Evolutionary conservation across 257 asterid genomes (phyloP).

Genomic region (Penstemon eatonii): DNA sequence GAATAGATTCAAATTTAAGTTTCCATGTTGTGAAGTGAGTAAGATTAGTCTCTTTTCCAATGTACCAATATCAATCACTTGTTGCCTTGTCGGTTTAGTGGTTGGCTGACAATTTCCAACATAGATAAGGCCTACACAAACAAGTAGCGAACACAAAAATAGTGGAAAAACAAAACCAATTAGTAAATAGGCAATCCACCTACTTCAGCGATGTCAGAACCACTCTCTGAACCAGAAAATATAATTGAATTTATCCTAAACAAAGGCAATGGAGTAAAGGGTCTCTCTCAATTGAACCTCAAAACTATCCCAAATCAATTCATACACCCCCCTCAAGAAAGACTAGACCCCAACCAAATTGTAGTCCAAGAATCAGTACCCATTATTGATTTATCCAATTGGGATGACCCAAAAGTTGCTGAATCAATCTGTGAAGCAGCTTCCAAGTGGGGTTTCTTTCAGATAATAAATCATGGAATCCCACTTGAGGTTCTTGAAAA

Average conservation of each 20-base stretch:
- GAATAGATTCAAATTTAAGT: too few species aligned
- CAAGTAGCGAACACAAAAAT: too few species aligned
- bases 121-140: too few species aligned
- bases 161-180: background rate
- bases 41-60: too few species aligned
- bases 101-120: too few species aligned
- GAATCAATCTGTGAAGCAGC: conserved; percentile 47
- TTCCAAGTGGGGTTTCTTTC: conserved; percentile 48
- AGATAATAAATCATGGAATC: conserved; percentile 49
- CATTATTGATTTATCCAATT: conserved; percentile 43
- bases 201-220: conserved; percentile 27
- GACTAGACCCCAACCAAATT: conserved; percentile 32
- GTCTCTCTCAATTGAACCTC: conserved; percentile 42
- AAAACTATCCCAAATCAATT: conserved; percentile 35
- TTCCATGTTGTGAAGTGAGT: too few species aligned
- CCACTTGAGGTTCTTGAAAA: conserved; percentile 48
- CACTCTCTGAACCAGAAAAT: conserved; percentile 27
- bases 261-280: conserved; percentile 52
- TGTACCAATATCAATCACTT: too few species aligned
- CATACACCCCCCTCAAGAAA: conserved; percentile 43
- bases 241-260: conserved; percentile 41
- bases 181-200: background rate
- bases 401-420: conserved; percentile 34
- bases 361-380: conserved; percentile 39
- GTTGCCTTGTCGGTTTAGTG: too few species aligned